Percentiles rank a stretch among this genome's conserved stretches.
Evolutionary conservation across 1,284 basidiomycete species (phyloP).

Genomic region (Malassezia nana): DNA sequence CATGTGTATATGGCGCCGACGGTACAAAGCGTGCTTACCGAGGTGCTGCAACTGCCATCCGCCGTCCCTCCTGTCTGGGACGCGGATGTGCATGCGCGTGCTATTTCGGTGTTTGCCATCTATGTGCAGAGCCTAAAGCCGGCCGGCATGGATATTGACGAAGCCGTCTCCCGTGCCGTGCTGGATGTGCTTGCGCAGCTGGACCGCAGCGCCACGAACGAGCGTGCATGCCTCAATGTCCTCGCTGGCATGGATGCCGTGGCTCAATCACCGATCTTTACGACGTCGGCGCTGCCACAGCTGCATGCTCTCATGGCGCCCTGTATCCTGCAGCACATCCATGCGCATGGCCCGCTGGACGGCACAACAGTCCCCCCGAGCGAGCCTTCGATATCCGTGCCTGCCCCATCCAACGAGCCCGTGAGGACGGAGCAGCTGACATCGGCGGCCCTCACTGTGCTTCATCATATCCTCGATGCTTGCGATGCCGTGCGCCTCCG

Average conservation of each 20-base stretch:
- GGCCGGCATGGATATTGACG: constrained; percentile 12
- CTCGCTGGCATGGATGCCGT: constrained; percentile 10
- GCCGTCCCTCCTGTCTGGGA: constrained; percentile 51
- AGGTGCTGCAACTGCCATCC: constrained; percentile 56
- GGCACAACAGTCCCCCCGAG: neutral
- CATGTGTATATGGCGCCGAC: constrained; percentile 69
- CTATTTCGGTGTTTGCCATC: constrained; percentile 63
- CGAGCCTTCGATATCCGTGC: neutral
- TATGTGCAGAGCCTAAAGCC: constrained; percentile 2
- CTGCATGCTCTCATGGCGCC: constrained; percentile 3
- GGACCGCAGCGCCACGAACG: neutral
- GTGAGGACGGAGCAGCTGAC: neutral
- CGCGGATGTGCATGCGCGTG: constrained; percentile 71
- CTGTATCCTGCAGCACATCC: neutral
- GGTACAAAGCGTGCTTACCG: constrained; percentile 64
- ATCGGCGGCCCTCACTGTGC: neutral
- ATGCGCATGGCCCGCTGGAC: neutral
- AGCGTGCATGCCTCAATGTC: neutral
- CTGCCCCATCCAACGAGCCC: neutral
- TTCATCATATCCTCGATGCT: constrained; percentile 54
- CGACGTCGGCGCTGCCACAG: neutral
- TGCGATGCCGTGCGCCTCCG: constrained; percentile 67
- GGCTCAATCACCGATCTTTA: neutral
- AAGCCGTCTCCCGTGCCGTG: neutral
- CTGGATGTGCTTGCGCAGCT: neutral